Base-by-base conservation (phyloP, 495 filamentous ascomycete genomes). In the Podospora sp. region DNA sequence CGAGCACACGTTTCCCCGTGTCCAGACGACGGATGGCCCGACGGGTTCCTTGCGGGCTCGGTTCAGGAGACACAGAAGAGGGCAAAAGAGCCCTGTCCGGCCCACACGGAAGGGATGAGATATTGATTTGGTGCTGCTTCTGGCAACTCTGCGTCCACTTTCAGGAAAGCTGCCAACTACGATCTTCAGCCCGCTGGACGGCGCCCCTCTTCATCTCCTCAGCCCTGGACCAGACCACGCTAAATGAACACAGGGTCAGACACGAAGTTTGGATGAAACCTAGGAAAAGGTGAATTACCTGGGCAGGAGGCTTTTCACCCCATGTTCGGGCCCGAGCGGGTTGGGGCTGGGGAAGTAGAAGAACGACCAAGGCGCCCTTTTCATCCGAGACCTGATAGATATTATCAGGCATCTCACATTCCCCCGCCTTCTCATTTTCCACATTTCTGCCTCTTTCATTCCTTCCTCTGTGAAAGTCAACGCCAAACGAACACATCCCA, bases 61-160 rank as follows among this genome's bases (percentile, higher is more conserved):
- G 5, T 18, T 11, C 40, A 46, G 12, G 40, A 33, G 57, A 40
- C 26, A 35, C 26, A 60, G 29, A 40, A 36, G 57, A 60, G 57
- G 29, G 25, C 57, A 22, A 14, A n/a, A 36, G 29, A 40, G 29
- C 7, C 59, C 59, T 40, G 27, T 29, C 24, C 18, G 35, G 46
- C 57, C 69, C 57, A 66, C 36, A 22, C 63, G 66, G 69, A 60
- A 69, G 59, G 49, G 46, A 55, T n/a, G 58, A 36, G 25, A 40
- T 6, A 33, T 50, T 63, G 26, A 2, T 20, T 22, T 36, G 62
- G 29, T 25, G 58, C 68, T 65, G 12, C 24, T 60, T 70, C 36
- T 46, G 71, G 68, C 16, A 66, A 65, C 65, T 25, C 25, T 1
- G 22, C 51, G 62, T 70, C 71, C 68, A 29, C 57, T 63, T 72